phyloP scores from a whole-genome alignment of 2,329 filamentous ascomycete genomes.

The Ceratocystis destructans region DNA sequence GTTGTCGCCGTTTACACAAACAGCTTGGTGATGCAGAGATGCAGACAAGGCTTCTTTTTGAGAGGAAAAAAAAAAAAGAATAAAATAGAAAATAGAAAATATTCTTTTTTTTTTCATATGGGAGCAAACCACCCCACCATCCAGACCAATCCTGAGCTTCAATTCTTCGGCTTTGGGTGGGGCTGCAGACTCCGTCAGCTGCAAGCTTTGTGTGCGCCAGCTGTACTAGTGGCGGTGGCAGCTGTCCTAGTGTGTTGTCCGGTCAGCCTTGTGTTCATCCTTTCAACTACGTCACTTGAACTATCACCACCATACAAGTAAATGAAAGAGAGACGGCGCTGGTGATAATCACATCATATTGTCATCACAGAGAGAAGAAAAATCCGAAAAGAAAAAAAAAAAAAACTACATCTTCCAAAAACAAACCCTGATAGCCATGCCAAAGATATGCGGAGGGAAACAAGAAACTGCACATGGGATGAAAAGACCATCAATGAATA shows the following conservation, averaged over 20 bases:
- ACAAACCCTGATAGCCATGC: not conserved
- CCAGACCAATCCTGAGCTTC: conserved; percentile 7
- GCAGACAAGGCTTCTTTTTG: not conserved
- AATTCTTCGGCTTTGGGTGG: not conserved
- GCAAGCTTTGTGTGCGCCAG: conserved; percentile 1
- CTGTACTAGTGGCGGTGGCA: not conserved
- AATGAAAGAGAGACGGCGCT: not conserved
- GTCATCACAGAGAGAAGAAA: conserved; percentile 6
- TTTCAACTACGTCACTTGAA: not conserved
- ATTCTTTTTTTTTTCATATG: not conserved
- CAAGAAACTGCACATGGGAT: conserved; percentile 10
- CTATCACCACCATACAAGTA: not conserved
- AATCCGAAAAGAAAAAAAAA: conserved; percentile 8
- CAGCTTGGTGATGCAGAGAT: too few relatives aligned
- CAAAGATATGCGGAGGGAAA: conserved; percentile 5
- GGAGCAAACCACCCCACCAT: conserved; percentile 6
- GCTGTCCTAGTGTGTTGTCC: not conserved
- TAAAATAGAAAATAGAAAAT: not conserved
- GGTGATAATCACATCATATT: not conserved
- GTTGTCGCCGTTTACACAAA: too few relatives aligned
- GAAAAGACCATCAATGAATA: conserved; percentile 5
- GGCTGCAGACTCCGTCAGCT: not conserved
- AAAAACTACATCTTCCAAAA: not conserved
- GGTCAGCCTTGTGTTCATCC: not conserved
- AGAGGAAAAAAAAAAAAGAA: not conserved